Base-by-base conservation (phyloP, 306 rosid species). In the Ochetophila trinervis region DNA sequence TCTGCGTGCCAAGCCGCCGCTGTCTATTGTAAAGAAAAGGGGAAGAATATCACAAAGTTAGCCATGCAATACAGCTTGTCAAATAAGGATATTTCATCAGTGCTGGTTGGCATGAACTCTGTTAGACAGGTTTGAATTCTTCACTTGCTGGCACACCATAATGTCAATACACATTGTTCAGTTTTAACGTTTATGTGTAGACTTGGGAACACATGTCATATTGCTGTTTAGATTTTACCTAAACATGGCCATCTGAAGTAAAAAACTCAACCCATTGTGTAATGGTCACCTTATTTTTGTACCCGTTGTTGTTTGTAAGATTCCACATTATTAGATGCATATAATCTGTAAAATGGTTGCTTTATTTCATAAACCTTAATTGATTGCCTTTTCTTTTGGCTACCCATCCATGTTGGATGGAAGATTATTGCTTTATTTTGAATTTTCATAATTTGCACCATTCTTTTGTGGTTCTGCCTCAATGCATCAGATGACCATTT, bases 21-120 rank as follows among this genome's bases (percentile, higher is more conserved):
- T 17, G 60, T 67, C 76, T 63, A 55, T 65, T 87, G 96, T 73
- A 83, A 78, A 84, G 85, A 81, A 73, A 89, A 78, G 60, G 96
- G 98, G 61, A 93, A 84, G 71, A 86, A 75, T 64, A 86, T 93
- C 80, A 76, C 98, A 20, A 87, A 89, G 86, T 83, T 89, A 78
- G 95, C 95, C 60, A 15, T 93, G 91, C 97, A 93, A 79, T 93
- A 87, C 85, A 89, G 98, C 85, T 84, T 93, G 83, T 76, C 81
- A 69, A 93, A 93, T 68, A 89, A 87, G 73, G 97, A 87, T 50
- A 84, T 93, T 58, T 63, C 98, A 30, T 79, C 97, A 5, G 96
- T 93, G 71, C 93, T 92, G 64, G 96, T 92, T 67, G 96, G 98
- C 73, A 92, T 92, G 88, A 87, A 66, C 63, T 85, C 95, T 48